Evolutionary conservation across 306 rosid species (phyloP), one percentile per base, ranked within the genome.

Genomic region (Lupinus albus): DNA sequence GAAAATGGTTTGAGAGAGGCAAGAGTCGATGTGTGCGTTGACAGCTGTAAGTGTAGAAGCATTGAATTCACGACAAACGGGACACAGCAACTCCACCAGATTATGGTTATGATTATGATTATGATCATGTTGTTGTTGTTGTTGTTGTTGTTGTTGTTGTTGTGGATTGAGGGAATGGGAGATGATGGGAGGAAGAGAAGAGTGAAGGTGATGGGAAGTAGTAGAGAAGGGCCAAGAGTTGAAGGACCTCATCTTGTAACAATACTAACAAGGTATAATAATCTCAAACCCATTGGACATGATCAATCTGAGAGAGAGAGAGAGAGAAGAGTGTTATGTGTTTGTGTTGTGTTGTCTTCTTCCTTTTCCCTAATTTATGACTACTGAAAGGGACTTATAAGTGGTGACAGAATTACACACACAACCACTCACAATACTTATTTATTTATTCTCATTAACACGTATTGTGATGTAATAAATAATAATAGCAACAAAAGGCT

Each of bases 341-440:
- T 64, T 67, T 82, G 79, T 79, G 81, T n/a, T n/a, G n/a, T n/a
- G 75, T 84, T 84, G 83, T n/a, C n/a, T n/a, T n/a, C n/a, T n/a
- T n/a, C n/a, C 84, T 72, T 83, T 84, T 78, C 80, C 82, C 75
- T 79, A 80, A 86, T 92, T 92, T 92, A 92, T 87, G 89, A 92
- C 76, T 74, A 92, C 76, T 74, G 96, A 92, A 76, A 89, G 81
- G 66, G 96, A 89, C 95, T 70, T 82, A 80, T 87, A 87, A 92
- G 92, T 36, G 8, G n/a, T n/a, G n/a, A n/a, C n/a, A n/a, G n/a
- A n/a, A n/a, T n/a, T n/a, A n/a, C n/a, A n/a, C n/a, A n/a, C n/a
- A n/a, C n/a, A n/a, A n/a, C n/a, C n/a, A n/a, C n/a, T n/a, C n/a
- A n/a, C n/a, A n/a, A n/a, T n/a, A n/a, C n/a, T n/a, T n/a, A n/a